A percentile compares a stretch with the other conserved stretches of the same genome.
Evolutionary conservation across 345 rosid species (phyloP).

Genomic region (Euphorbia pulcherrima): DNA sequence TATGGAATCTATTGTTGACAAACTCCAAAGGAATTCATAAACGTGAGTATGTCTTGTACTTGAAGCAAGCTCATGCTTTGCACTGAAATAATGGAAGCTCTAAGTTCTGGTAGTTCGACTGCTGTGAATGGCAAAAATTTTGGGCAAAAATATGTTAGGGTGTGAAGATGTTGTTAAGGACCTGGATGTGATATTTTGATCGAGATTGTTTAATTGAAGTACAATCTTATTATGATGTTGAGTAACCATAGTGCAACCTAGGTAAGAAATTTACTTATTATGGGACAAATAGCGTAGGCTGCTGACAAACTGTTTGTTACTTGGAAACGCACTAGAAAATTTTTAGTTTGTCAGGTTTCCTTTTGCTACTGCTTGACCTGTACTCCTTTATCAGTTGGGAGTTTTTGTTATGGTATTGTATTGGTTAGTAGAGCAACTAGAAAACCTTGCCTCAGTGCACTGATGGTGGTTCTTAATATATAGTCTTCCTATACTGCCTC

Average conservation of each 20-base stretch:
- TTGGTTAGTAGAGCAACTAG: background rate
- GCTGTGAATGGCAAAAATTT: background rate
- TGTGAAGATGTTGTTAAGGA: background rate
- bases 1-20: conserved; percentile 42
- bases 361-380: background rate
- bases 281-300: no score
- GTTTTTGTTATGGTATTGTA: background rate
- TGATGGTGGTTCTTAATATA: background rate
- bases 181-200: background rate
- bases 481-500: background rate
- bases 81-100: background rate
- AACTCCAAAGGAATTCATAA: conserved; percentile 6
- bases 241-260: background rate
- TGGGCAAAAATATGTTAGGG: background rate
- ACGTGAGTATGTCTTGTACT: conserved; percentile 6
- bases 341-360: background rate
- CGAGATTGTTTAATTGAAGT: background rate
- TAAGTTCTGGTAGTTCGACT: background rate
- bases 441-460: background rate
- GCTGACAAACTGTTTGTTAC: background rate
- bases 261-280: background rate
- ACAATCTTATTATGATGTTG: background rate
- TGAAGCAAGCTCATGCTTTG: background rate
- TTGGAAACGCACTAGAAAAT: background rate
- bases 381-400: background rate